Conservation (phyloP, 2,329 filamentous ascomycete species). For the Fusarium longipes region DNA sequence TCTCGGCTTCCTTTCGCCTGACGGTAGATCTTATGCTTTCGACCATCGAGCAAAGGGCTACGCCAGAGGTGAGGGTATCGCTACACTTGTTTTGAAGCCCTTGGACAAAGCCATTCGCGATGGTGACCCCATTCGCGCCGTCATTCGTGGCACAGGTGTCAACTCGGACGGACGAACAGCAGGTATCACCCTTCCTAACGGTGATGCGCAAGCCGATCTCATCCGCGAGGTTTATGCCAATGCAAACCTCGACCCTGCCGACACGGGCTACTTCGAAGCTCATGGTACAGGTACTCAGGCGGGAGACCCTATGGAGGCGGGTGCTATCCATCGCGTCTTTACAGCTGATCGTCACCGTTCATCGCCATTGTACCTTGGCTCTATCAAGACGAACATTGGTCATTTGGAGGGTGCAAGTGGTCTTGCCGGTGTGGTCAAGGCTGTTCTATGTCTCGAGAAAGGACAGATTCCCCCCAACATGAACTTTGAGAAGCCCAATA, state of each 20-base stretch:
- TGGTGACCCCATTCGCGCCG: slow-evolving; percentile 2
- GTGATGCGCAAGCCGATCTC: not conserved
- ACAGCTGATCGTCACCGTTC: not conserved
- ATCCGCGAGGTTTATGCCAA: not conserved
- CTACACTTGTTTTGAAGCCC: slow-evolving; percentile 12
- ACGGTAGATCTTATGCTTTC: slow-evolving; percentile 3
- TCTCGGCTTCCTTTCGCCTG: not conserved
- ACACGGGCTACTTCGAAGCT: slow-evolving; percentile 3
- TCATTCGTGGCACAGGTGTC: not conserved
- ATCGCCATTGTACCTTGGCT: not conserved
- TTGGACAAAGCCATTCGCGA: not conserved
- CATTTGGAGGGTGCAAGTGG: not conserved
- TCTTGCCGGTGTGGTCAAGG: not conserved
- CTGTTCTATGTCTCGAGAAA: not conserved
- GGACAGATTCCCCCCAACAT: not conserved
- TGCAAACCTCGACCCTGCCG: not conserved
- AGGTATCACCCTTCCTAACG: not conserved
- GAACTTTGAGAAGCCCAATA: slow-evolving; percentile 4
- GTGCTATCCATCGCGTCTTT: not conserved
- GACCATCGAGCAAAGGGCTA: slow-evolving; percentile 20
- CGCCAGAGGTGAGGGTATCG: slow-evolving; percentile 10
- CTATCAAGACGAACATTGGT: slow-evolving; percentile 1
- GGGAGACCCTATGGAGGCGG: slow-evolving; percentile 5
- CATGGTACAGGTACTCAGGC: slow-evolving; percentile 5
- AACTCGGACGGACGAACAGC: slow-evolving; percentile 5